These are phyloP conservation scores for Aquilaria malaccensis DNA, from an alignment of 345 rosid species.

Conservation along the genomic window DNA sequence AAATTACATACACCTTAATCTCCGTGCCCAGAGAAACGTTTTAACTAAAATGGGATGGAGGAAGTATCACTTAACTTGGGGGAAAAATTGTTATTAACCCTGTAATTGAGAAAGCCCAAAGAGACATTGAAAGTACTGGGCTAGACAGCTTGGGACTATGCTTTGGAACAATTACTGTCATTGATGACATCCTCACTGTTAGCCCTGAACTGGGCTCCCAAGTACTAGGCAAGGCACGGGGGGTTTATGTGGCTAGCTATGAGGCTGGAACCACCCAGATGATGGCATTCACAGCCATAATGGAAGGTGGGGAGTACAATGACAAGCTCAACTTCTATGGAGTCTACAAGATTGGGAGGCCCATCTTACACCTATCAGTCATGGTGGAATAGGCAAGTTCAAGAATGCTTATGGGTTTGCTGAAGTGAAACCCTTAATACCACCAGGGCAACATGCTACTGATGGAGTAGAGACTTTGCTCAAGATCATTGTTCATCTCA, in stretches of 20 bases:
- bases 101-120: no score
- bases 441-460: constrained; percentile 53
- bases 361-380: constrained; percentile 69
- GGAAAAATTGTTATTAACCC: no score
- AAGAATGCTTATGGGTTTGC: constrained; percentile 63
- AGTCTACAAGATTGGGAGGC: constrained; percentile 56
- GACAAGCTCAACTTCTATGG: constrained; percentile 91
- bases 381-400: constrained; percentile 83
- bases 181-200: constrained; percentile 67
- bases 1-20: no score
- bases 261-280: constrained; percentile 77
- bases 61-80: no score
- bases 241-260: constrained; percentile 83
- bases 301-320: constrained; percentile 90
- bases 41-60: no score
- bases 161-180: constrained; percentile 84
- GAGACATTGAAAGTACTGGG: constrained; percentile 18
- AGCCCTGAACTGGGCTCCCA: constrained; percentile 81
- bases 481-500: constrained; percentile 62
- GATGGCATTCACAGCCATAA: constrained; percentile 91
- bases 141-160: constrained; percentile 81
- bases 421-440: constrained; percentile 58
- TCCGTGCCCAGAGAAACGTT: no score
- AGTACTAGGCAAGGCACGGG: constrained; percentile 80
- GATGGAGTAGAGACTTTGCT: constrained; percentile 70